Evolutionary conservation across 129 eudicot species (phyloP).

Genomic region (Solidago caesia): DNA sequence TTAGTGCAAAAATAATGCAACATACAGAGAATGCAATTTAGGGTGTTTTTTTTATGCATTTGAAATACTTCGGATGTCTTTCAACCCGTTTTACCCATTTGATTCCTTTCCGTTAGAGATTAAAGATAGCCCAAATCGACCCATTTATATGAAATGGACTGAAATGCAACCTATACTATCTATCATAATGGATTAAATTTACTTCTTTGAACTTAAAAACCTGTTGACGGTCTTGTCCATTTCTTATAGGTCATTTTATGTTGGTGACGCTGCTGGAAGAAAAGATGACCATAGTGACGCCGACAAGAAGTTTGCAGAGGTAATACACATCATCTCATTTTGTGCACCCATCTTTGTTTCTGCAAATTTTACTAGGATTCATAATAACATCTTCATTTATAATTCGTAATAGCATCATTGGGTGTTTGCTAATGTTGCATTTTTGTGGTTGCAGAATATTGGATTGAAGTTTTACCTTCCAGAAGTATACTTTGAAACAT

Average conservation of each 20-base stretch:
- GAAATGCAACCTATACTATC: not conserved
- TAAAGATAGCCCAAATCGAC: not conserved
- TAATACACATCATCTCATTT: slow-evolving; percentile 11
- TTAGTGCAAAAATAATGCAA: not conserved
- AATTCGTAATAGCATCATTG: not conserved
- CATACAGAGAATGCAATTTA: not conserved
- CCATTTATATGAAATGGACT: not conserved
- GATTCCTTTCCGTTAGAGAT: not conserved
- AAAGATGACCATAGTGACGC: slow-evolving; percentile 84
- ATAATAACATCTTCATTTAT: not conserved
- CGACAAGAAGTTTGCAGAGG: slow-evolving; percentile 89
- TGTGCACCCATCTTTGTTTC: not conserved
- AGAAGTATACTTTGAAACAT: slow-evolving; percentile 57
- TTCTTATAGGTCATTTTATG: slow-evolving; percentile 74
- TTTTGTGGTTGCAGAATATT: slow-evolving; percentile 59
- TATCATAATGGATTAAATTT: slow-evolving; percentile 3
- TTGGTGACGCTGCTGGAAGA: slow-evolving; percentile 99
- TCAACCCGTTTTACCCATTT: not conserved
- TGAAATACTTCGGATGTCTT: not conserved
- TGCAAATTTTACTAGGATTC: not conserved
- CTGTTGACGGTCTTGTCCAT: not conserved
- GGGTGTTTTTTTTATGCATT: not conserved
- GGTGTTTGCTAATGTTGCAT: not conserved
- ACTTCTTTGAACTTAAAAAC: not conserved
- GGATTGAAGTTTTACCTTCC: slow-evolving; percentile 84